phyloP scores from a whole-genome alignment of 306 rosid genomes.

The Quercus wislizeni region DNA sequence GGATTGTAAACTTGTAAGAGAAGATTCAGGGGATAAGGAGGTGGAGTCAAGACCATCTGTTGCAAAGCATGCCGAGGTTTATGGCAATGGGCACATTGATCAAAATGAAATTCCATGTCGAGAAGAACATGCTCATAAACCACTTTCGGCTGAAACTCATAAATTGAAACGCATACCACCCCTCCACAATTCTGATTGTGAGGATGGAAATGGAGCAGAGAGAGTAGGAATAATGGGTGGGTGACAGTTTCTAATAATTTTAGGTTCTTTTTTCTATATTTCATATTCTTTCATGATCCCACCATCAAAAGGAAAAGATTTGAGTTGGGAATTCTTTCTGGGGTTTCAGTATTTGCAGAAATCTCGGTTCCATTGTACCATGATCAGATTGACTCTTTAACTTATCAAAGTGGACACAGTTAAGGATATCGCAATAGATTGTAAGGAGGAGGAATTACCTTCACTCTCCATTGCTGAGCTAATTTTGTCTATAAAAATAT shows the following conservation, averaged over 20 bases:
- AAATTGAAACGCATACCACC: slow-evolving; percentile 21
- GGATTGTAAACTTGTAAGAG: slow-evolving; percentile 16
- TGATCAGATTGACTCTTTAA: slow-evolving; percentile 28
- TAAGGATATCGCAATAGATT: background rate
- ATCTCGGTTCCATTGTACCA: slow-evolving; percentile 51
- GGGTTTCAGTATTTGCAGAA: slow-evolving; percentile 73
- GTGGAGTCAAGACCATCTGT: slow-evolving; percentile 22
- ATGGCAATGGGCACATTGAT: slow-evolving; percentile 38
- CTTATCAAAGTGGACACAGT: slow-evolving; percentile 29
- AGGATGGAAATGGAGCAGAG: slow-evolving; percentile 41
- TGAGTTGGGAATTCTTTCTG: slow-evolving; percentile 68
- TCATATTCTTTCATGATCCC: slow-evolving; percentile 62
- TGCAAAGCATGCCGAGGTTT: slow-evolving; percentile 21
- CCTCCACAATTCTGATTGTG: slow-evolving; percentile 21
- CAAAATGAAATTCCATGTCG: slow-evolving; percentile 23
- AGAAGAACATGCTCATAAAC: slow-evolving; percentile 28
- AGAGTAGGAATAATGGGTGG: slow-evolving; percentile 37
- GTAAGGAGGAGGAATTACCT: background rate
- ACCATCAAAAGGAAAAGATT: slow-evolving; percentile 54
- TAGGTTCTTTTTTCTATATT: slow-evolving; percentile 22
- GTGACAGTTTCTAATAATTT: slow-evolving; percentile 24
- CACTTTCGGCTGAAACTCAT: slow-evolving; percentile 23
- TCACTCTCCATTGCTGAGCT: background rate
- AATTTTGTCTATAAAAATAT: background rate
- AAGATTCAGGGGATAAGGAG: slow-evolving; percentile 33